phyloP scores from a whole-genome alignment of 441 rosid species.

The Erodium moschatum region DNA sequence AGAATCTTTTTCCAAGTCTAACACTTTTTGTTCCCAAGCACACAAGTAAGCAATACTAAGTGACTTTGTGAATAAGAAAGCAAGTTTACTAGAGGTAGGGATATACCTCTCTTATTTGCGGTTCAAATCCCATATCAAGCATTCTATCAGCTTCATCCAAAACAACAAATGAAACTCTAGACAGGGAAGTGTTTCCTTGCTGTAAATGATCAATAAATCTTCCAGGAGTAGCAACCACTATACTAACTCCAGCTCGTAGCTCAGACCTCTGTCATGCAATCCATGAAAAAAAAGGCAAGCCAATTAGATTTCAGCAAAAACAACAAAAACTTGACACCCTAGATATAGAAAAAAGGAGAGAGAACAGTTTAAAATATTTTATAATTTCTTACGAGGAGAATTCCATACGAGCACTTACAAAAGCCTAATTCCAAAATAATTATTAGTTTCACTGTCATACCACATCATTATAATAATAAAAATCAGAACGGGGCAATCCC shows the following conservation, averaged over 20 bases:
- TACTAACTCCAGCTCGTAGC: conserved; percentile 20
- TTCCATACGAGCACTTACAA: no score
- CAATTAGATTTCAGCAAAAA: no score
- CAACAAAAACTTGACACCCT: no score
- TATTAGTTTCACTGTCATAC: no score
- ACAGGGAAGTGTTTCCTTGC: conserved; percentile 23
- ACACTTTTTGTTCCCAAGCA: not conserved
- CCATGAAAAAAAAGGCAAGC: not conserved
- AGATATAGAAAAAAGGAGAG: no score
- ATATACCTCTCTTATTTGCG: conserved; percentile 26
- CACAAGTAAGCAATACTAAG: not conserved
- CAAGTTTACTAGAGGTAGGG: not conserved
- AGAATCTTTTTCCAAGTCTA: not conserved
- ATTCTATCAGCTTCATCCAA: conserved; percentile 26
- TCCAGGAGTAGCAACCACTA: conserved; percentile 29
- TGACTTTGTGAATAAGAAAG: not conserved
- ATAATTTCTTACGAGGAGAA: no score
- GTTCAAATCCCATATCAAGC: conserved; percentile 29
- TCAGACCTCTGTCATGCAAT: conserved; percentile 17
- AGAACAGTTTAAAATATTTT: no score
- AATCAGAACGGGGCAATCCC: no score
- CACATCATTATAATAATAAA: no score
- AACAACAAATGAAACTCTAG: conserved; percentile 23
- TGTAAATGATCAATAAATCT: conserved; percentile 27
- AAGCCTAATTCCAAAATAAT: no score